Conservation (phyloP, 495 filamentous ascomycete genomes). For the Penicillium roqueforti region DNA sequence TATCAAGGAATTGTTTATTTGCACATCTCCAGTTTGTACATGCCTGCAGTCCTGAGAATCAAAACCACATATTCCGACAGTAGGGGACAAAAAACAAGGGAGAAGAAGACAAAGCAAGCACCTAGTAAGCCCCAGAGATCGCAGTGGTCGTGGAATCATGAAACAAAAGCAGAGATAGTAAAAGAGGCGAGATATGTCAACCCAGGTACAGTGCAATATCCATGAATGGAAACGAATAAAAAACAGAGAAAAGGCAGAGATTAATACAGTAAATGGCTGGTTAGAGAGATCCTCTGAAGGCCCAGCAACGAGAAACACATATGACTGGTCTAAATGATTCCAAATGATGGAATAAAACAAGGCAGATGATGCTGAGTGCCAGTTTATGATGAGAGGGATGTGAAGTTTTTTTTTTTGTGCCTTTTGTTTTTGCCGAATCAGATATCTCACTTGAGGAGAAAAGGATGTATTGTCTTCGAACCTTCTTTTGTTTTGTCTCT, state of each 20-base stretch:
- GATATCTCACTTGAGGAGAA: constrained; percentile 7
- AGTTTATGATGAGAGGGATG: constrained; percentile 17
- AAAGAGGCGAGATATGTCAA: neutral
- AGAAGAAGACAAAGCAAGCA: constrained; percentile 6
- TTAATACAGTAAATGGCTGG: constrained; percentile 23
- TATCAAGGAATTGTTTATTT: constrained; percentile 18
- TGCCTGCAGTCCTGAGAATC: neutral
- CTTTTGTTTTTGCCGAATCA: constrained; percentile 3
- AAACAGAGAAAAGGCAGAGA: constrained; percentile 16
- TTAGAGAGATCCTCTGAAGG: constrained; percentile 1
- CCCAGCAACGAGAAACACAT: constrained; percentile 11
- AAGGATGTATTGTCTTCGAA: neutral
- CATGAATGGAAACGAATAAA: constrained; percentile 4
- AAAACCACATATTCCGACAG: constrained; percentile 1
- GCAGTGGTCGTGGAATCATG: constrained; percentile 21
- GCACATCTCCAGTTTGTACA: constrained; percentile 25
- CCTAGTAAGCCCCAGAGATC: constrained; percentile 14
- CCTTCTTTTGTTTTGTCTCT: constrained; percentile 15
- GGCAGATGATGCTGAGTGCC: constrained; percentile 4
- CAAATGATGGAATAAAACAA: neutral
- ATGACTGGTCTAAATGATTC: constrained; percentile 20
- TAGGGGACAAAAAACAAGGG: constrained; percentile 10
- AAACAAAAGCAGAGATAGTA: constrained; percentile 1
- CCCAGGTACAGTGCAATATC: constrained; percentile 1
- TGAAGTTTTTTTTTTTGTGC: neutral